phyloP scores from a whole-genome alignment of 2,329 filamentous ascomycete species.

The Chaetomium strumarium region DNA sequence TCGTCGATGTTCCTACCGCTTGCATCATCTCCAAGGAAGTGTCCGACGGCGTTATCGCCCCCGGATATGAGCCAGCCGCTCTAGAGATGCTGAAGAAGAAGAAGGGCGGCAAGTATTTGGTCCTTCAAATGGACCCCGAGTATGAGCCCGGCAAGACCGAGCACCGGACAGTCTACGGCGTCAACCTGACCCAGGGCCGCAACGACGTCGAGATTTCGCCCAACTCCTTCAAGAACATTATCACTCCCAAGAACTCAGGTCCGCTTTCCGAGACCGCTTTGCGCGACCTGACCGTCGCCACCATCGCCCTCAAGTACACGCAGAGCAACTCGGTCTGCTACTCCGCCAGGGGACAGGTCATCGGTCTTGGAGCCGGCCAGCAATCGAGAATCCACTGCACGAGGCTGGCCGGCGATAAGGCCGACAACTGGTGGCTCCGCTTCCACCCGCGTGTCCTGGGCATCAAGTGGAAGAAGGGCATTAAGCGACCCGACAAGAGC shows the following conservation, averaged over 20 bases:
- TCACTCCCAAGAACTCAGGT: conserved; percentile 74
- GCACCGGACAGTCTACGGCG: conserved; percentile 81
- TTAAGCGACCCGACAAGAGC: conserved; percentile 94
- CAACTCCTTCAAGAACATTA: conserved; percentile 75
- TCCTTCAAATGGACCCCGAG: conserved; percentile 87
- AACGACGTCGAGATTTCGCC: conserved; percentile 87
- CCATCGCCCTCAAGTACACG: conserved; percentile 96
- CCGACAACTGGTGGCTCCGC: conserved; percentile 99
- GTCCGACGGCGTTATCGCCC: conserved; percentile 92
- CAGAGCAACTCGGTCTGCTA: conserved; percentile 99
- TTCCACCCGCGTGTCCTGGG: conserved; percentile 85
- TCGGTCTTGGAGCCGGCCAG: conserved; percentile 92
- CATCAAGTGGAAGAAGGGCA: conserved; percentile 96
- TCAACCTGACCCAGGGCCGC: conserved; percentile 82
- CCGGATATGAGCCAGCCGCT: conserved; percentile 77
- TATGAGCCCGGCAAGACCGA: conserved; percentile 79
- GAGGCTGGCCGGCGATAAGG: conserved; percentile 92
- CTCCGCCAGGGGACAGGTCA: conserved; percentile 84
- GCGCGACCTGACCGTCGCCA: conserved; percentile 88
- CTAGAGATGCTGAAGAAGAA: conserved; percentile 93
- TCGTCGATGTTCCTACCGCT: conserved; percentile 86
- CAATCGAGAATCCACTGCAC: conserved; percentile 99
- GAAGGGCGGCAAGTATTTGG: conserved; percentile 95
- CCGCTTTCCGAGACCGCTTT: conserved; percentile 73
- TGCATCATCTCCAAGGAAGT: conserved; percentile 98